phyloP scores from a whole-genome alignment of 495 filamentous ascomycete species.

The Chaetomium fimeti region DNA sequence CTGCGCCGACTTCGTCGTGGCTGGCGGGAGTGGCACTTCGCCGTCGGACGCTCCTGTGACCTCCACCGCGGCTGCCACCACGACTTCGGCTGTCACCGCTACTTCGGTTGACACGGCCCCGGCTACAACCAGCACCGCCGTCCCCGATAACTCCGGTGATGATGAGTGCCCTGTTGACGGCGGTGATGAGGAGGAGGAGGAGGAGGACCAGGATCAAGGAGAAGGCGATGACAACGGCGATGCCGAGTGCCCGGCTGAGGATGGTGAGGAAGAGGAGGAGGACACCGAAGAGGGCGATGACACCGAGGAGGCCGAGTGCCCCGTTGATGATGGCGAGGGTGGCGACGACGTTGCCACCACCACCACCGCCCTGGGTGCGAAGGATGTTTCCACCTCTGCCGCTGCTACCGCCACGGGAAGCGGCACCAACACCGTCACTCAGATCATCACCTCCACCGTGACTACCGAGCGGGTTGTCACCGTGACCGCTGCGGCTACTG shows the following conservation, averaged over 20 bases:
- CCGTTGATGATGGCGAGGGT: conserved; percentile 5
- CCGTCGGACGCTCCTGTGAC: neutral
- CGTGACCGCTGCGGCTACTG: conserved; percentile 3
- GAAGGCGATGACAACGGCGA: neutral
- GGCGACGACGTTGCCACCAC: neutral
- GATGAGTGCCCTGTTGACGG: conserved; percentile 8
- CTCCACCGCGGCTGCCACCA: neutral
- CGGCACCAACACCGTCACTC: neutral
- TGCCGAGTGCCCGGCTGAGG: conserved; percentile 9
- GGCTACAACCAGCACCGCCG: neutral
- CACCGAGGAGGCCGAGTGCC: neutral
- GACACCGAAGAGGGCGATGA: neutral
- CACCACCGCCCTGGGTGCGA: neutral
- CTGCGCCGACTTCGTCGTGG: conserved; percentile 13
- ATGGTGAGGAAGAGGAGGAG: neutral
- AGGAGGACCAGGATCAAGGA: neutral
- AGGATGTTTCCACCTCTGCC: neutral
- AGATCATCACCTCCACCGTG: conserved; percentile 3
- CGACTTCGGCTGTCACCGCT: neutral
- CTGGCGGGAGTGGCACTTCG: neutral
- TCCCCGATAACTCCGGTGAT: neutral
- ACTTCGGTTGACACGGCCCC: neutral
- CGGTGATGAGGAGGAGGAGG: neutral
- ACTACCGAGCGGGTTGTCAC: conserved; percentile 2
- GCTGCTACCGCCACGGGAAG: neutral